These are phyloP conservation scores for Leccinum pellstonianum DNA, from an alignment of 768 basidiomycete species.

Conservation along the genomic window DNA sequence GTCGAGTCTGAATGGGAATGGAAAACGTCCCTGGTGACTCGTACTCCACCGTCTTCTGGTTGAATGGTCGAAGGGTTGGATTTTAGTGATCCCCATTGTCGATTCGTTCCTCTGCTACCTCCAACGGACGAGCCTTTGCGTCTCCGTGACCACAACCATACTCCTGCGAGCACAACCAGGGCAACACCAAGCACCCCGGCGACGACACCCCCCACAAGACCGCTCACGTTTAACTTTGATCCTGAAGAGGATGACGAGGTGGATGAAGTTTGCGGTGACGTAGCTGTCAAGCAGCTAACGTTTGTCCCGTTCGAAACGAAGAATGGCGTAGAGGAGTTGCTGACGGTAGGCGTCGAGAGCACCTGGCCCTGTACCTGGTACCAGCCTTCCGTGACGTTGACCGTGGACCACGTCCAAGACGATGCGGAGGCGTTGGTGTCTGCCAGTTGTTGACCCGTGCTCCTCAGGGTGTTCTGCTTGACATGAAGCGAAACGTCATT, in stretches of 20 bases:
- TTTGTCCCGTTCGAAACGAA: conserved; percentile 38
- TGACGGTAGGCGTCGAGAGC: conserved; percentile 1
- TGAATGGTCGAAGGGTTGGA: conserved; percentile 21
- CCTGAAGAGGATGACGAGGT: conserved; percentile 20
- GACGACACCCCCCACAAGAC: conserved; percentile 53
- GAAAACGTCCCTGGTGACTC: conserved; percentile 7
- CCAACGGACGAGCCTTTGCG: conserved; percentile 16
- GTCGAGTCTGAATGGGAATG: conserved; percentile 25
- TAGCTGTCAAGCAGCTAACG: conserved; percentile 32
- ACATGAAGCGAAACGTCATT: conserved; percentile 11
- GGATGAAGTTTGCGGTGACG: conserved; percentile 14
- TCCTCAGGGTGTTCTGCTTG: neutral
- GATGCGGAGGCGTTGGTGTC: conserved; percentile 22
- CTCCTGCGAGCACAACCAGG: conserved; percentile 32
- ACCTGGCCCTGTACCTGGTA: conserved; percentile 37
- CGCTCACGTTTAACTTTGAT: conserved; percentile 37
- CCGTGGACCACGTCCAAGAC: conserved; percentile 43
- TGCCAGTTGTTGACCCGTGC: conserved; percentile 27
- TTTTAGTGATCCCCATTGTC: conserved; percentile 29
- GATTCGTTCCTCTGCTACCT: conserved; percentile 30
- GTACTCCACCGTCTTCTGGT: neutral
- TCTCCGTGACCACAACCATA: conserved; percentile 30
- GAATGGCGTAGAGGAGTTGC: conserved; percentile 32
- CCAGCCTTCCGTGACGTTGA: conserved; percentile 49
- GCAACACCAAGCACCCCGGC: conserved; percentile 42